Conservation (phyloP, 192 early-diverging fungal genomes). For the Coemansia sp. region DNA sequence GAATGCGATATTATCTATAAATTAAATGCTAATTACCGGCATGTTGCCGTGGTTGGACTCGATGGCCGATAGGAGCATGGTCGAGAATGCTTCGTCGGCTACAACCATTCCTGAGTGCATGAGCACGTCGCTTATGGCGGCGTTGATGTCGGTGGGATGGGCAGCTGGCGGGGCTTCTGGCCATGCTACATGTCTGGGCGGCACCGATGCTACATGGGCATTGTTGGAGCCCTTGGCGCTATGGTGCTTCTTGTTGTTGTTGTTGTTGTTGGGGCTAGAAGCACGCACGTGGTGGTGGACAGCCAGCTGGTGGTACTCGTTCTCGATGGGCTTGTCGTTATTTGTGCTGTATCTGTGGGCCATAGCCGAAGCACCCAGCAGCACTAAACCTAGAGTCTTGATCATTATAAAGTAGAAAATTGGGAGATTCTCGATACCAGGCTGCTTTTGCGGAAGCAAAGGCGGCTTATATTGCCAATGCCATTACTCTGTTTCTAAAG, state of each 20-base stretch:
- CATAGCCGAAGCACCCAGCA: slow-evolving; percentile 2
- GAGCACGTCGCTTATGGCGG: slow-evolving; percentile 20
- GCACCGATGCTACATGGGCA: too few relatives aligned
- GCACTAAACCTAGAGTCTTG: slow-evolving; percentile 13
- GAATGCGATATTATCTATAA: slow-evolving; percentile 11
- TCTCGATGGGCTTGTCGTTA: not conserved
- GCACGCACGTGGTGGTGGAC: slow-evolving; percentile 9
- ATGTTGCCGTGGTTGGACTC: slow-evolving; percentile 22
- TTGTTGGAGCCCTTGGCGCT: too few relatives aligned
- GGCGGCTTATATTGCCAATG: too few relatives aligned
- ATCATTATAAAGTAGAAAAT: slow-evolving; percentile 12
- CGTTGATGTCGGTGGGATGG: not conserved
- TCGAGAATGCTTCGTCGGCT: slow-evolving; percentile 20
- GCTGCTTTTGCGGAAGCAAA: too few relatives aligned
- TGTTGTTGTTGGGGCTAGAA: not conserved
- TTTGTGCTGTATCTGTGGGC: not conserved
- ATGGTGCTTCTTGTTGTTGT: too few relatives aligned
- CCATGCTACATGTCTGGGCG: too few relatives aligned
- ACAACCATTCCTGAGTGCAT: slow-evolving; percentile 8
- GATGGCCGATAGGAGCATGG: slow-evolving; percentile 28
- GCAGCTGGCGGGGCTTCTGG: too few relatives aligned
- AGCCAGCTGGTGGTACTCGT: not conserved
- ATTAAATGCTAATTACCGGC: slow-evolving; percentile 24
- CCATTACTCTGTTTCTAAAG: too few relatives aligned
- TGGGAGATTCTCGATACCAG: too few relatives aligned